Percentiles rank a stretch among this genome's conserved stretches.
Evolutionary conservation across 1,284 basidiomycete genomes (phyloP).

Genomic region (Ganoderma boninense): DNA sequence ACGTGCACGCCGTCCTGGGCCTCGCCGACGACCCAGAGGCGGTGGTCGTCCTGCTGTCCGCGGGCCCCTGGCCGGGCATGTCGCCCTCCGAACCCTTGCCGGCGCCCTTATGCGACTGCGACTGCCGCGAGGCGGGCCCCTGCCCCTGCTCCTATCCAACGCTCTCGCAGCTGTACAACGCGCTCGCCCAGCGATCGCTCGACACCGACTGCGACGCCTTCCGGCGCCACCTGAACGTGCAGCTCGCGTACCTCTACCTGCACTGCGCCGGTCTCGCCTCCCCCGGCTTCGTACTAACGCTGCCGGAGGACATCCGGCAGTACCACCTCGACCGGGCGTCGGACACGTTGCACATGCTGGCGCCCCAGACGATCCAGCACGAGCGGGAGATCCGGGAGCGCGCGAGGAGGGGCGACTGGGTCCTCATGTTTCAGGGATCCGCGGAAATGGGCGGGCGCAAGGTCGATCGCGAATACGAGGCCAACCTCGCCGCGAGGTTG

Average conservation of each 20-base stretch:
- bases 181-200: constrained; percentile 17
- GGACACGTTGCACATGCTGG: constrained; percentile 4
- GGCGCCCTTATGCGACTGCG: background rate
- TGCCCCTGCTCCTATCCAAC: constrained; percentile 14
- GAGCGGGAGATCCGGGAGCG: constrained; percentile 14
- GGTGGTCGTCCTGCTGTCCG: constrained; percentile 11
- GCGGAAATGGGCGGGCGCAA: constrained; percentile 1
- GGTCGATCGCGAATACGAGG: constrained; percentile 9
- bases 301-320: constrained; percentile 22
- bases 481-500: background rate
- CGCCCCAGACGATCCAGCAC: constrained; percentile 8
- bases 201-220: constrained; percentile 12
- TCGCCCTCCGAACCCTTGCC: background rate
- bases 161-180: constrained; percentile 17
- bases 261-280: constrained; percentile 13
- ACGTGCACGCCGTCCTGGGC: constrained; percentile 11
- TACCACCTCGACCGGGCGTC: constrained; percentile 11
- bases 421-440: constrained; percentile 15
- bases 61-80: constrained; percentile 11
- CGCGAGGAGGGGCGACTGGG: constrained; percentile 9
- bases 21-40: background rate
- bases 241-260: constrained; percentile 16
- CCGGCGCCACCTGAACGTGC: constrained; percentile 6
- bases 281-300: constrained; percentile 1
- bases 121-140: too few species aligned